Base-by-base conservation (phyloP, 2,329 filamentous ascomycete species). In the Fusarium nisikadoi region DNA sequence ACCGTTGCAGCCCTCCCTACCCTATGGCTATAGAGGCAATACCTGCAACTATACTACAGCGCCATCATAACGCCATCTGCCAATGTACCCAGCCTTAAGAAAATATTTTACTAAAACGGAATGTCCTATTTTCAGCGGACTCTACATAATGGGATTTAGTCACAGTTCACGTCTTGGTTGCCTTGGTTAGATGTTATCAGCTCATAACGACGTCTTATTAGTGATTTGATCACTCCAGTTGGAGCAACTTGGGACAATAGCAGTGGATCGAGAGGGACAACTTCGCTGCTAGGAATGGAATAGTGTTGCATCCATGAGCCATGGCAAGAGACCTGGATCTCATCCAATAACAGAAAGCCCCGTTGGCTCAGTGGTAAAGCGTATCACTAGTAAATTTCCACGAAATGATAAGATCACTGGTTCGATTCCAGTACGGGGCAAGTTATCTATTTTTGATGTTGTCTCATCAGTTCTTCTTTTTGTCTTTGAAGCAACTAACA, bases 361-460 rank as follows among this genome's bases (percentile, higher is more conserved):
- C 25, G 64, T 52, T 66, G 64, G 62, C 62, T 66, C 64, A 66
- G 64, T 66, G 64, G 64, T 66, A 66, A 55, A 66, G 53, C 64
- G 64, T 66, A 63, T 66, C 64, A 66, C 63, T 66, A 66, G 64
- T 66, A 66, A 50, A 8, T 2, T 11, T 19, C 3, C 4, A 50
- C 17, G n/a, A 50, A 8, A 66, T 66, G 64, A 66, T 63, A 66
- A 66, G 63, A 63, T 66, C 62, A 63, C 58, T 46, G 63, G 63
- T 66, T 66, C 62, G 62, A 66, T 66, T 63, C 62, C 63, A 46
- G 65, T 54, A 50, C 64, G 63, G 49, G 63, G 62, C 63, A 66
- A 14, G 17, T 25, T 19, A 35, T 35, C 14, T 0, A 8, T 5
- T 0, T 1, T 1, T 23, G 8, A 5, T 41, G 13, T 13, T 13